Evolutionary conservation across 768 basidiomycete species (phyloP), one percentile per base, ranked within the genome.

Genomic region (Rhodotorula toruloides): DNA sequence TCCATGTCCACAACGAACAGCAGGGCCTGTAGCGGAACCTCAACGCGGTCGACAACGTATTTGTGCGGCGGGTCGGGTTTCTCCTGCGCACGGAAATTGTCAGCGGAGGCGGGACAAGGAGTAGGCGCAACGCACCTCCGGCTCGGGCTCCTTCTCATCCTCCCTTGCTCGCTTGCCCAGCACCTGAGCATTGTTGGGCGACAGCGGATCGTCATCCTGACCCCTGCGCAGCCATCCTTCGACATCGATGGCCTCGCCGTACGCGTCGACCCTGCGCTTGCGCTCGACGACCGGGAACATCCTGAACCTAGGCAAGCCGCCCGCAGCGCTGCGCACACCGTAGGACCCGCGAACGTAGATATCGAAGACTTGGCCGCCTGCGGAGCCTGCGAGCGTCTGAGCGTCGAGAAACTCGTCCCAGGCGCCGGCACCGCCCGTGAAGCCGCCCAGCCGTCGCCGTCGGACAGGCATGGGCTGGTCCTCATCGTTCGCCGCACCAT

Each of bases 271-370:
- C 71, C 89, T 83, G 71, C 91, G 81, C 75, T 88, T 90, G 78
- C 90, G 87, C 79, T 98, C 94, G 36, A 94, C 85, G 71, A 91
- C 92, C 0, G 96, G 96, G 79, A 97, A 98, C 92, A 97, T 97
- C 70, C 94, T 83, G 77, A 89, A 98, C 58, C 96, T 81, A 69
- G 72, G 71, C 44, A 73, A 22, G 22, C 54, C 34, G n/a, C 39
- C 32, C 17, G n/a, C 16, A 9, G 37, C 34, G 14, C 47, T 42
- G 3, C 70, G 43, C 3, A 58, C 40, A 12, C 57, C 67, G 43
- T 58, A 72, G 27, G 57, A 57, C 12, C 65, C 66, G 27, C 61
- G 55, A 9, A 98, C 82, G 77, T 91, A 98, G 71, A 98, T 96
- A 77, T 99, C 96, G 73, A 89, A 99, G 3, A 90, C 87, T 88